phyloP scores from a whole-genome alignment of 2,329 filamentous ascomycete species.

The Triangularia verruculosa region DNA sequence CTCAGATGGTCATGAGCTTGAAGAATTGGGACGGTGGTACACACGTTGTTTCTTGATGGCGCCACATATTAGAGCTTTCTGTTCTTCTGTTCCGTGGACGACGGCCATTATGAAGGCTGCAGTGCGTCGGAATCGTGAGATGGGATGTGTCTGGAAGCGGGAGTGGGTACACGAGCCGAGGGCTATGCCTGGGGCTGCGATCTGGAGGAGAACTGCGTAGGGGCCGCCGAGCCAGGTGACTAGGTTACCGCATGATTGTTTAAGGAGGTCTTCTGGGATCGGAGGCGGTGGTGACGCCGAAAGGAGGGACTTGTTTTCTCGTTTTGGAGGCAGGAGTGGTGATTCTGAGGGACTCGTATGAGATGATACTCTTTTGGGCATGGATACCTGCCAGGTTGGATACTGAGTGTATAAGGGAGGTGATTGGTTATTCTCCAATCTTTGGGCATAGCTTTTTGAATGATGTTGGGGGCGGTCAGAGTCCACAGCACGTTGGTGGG shows the following conservation, averaged over 20 bases:
- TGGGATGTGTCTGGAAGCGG: slow-evolving; percentile 9
- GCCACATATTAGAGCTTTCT: neutral
- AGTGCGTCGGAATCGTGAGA: slow-evolving; percentile 12
- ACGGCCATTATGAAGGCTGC: slow-evolving; percentile 10
- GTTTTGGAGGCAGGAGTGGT: neutral
- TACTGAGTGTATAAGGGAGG: neutral
- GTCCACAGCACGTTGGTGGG: neutral
- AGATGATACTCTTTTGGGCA: neutral
- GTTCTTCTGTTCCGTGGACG: slow-evolving; percentile 4
- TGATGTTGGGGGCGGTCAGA: neutral
- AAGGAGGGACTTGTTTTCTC: no score
- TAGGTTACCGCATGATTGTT: neutral
- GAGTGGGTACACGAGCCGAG: slow-evolving; percentile 13
- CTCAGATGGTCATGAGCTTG: neutral
- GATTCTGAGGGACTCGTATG: neutral
- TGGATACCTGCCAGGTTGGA: neutral
- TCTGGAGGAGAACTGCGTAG: slow-evolving; percentile 14
- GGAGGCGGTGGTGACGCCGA: neutral
- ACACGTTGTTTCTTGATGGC: slow-evolving; percentile 5
- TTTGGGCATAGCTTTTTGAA: neutral
- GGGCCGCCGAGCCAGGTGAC: slow-evolving; percentile 10
- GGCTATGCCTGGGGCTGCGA: slow-evolving; percentile 12
- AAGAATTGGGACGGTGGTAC: neutral
- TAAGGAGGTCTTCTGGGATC: neutral
- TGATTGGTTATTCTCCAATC: neutral